Evolutionary conservation across 768 basidiomycete genomes (phyloP), one percentile per base, ranked within the genome.

Genomic region (Asterophora parasitica): DNA sequence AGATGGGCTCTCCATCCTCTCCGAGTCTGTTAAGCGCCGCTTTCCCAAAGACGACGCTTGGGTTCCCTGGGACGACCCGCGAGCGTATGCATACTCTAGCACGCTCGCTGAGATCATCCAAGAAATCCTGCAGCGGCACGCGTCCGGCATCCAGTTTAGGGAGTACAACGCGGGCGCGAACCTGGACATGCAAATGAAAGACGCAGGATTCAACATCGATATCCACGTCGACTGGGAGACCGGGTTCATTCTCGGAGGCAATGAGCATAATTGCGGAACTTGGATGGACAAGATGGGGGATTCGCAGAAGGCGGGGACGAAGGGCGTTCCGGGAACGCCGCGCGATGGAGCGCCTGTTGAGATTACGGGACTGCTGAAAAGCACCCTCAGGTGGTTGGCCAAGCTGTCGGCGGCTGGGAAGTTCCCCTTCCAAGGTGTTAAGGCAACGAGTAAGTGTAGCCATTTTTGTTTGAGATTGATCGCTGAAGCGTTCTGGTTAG

Each of bases 251-350:
- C 74, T 81, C 50, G 96, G 96, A 20, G 96, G 96, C 7, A 98
- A 83, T 64, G 68, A 70, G 46, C 67, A 76, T 58, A 95, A 95
- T 58, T 94, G 92, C 61, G 92, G 92, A 9, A 94, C 92, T 1
- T 95, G 92, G 92, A 92, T 92, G 92, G 92, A 95, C 71, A 95
- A 95, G 77, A 94, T 94, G 92, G 96, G 96, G 36, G 92, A 95
- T 61, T 92, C 89, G 2, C 73, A 72, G 50, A 89, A 82, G 57
- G 95, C 96, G 4, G 91, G 92, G 1, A 97, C 87, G 44, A 96
- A 94, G 66, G 96, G 96, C 23, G 66, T 87, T 26, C 96, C 96
- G n/a, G 96, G 92, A 8, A 95, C 94, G 0, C 94, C 96, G 1
- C 76, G 96, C 55, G 94, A 98, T 61, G 96, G 96, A 7, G 89